Percentiles rank a stretch among this genome's conserved stretches.
These are phyloP conservation scores for Ophiocytium majus DNA, from an alignment of 352 stramenopile species.

Conservation along the genomic window DNA sequence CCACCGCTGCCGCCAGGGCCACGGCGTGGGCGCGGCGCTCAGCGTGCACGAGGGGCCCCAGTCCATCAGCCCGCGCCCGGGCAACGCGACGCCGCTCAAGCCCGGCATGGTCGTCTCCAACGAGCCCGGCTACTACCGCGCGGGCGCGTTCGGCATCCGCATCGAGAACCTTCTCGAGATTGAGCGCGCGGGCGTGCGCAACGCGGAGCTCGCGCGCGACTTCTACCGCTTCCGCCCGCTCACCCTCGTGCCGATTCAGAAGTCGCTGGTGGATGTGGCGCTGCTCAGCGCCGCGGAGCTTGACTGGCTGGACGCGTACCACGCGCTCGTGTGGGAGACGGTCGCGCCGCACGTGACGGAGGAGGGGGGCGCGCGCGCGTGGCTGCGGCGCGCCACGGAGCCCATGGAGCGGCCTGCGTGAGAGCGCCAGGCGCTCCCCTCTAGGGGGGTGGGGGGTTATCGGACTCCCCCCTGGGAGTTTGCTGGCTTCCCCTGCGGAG, in stretches of 20 bases:
- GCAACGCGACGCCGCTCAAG: conserved; percentile 66
- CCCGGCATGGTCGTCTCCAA: conserved; percentile 97
- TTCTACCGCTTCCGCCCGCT: conserved; percentile 94
- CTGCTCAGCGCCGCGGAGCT: conserved; percentile 85
- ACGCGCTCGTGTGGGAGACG: conserved; percentile 82
- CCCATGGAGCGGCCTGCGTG: not conserved
- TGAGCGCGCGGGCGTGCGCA: conserved; percentile 66
- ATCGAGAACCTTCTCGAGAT: conserved; percentile 97
- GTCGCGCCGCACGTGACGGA: conserved; percentile 75
- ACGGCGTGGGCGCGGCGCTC: conserved; percentile 88
- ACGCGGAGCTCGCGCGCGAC: conserved; percentile 62
- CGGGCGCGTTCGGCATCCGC: conserved; percentile 94
- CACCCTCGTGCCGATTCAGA: conserved; percentile 97
- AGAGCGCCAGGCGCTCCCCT: too few relatives aligned
- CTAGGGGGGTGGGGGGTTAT: too few relatives aligned
- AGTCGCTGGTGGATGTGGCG: conserved; percentile 87
- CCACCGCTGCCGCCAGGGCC: conserved; percentile 19
- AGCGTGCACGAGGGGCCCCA: conserved; percentile 89
- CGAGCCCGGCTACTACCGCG: conserved; percentile 96
- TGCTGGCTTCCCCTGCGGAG: too few relatives aligned
- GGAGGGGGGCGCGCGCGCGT: conserved; percentile 28
- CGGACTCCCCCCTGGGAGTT: too few relatives aligned
- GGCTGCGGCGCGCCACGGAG: not conserved
- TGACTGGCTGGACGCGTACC: conserved; percentile 87
- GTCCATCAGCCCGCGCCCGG: conserved; percentile 44